These are phyloP conservation scores for Furcasterigmium sp. DNA, from an alignment of 2,329 filamentous ascomycete genomes.

Conservation along the genomic window DNA sequence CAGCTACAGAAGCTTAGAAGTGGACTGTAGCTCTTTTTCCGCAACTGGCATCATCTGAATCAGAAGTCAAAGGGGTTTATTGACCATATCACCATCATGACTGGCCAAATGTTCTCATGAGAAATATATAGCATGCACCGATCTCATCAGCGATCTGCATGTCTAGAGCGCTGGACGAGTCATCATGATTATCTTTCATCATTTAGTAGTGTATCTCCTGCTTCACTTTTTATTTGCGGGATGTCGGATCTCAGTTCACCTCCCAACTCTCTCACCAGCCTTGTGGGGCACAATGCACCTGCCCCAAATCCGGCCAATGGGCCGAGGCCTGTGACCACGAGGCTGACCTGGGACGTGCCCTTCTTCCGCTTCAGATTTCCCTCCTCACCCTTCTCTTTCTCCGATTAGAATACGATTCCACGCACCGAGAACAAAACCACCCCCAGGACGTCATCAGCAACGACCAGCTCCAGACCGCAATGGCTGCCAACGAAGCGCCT, in stretches of 20 bases:
- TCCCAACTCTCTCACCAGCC: too few relatives aligned
- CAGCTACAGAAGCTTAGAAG: slow-evolving; percentile 56
- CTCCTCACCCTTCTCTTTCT: neutral
- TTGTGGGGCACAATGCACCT: neutral
- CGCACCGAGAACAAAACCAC: neutral
- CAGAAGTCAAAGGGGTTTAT: too few relatives aligned
- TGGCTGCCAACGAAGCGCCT: slow-evolving; percentile 34
- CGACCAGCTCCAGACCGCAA: slow-evolving; percentile 14
- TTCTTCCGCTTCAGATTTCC: neutral
- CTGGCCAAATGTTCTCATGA: too few relatives aligned
- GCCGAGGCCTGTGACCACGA: neutral
- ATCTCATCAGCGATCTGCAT: too few relatives aligned
- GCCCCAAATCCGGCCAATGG: neutral
- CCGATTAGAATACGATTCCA: too few relatives aligned
- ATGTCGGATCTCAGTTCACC: too few relatives aligned
- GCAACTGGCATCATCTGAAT: neutral
- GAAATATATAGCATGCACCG: too few relatives aligned
- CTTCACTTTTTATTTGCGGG: too few relatives aligned
- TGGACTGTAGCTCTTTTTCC: slow-evolving; percentile 33
- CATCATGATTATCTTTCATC: too few relatives aligned
- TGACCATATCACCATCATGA: too few relatives aligned
- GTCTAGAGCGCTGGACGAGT: too few relatives aligned
- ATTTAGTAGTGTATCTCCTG: too few relatives aligned
- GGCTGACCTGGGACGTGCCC: neutral
- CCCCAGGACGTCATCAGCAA: neutral